These are phyloP conservation scores for Eucalyptus globulus DNA, from an alignment of 345 rosid species.

Conservation along the genomic window DNA sequence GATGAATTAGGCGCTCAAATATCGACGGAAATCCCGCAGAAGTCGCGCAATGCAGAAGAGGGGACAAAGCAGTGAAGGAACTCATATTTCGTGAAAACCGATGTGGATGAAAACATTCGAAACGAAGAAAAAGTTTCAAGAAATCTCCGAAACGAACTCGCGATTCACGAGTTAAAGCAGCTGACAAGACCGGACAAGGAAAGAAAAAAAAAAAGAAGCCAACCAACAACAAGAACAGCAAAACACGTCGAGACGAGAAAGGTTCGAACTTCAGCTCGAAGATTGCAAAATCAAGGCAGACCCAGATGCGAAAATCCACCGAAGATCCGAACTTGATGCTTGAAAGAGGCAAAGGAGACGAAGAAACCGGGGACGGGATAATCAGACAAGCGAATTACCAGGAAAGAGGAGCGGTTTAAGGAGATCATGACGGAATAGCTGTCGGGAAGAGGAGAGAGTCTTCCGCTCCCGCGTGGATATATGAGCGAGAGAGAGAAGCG, in stretches of 20 bases:
- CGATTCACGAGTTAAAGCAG: not conserved
- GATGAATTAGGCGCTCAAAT: not conserved
- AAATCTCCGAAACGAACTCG: not conserved
- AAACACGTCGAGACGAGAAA: not conserved
- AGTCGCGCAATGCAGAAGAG: not conserved
- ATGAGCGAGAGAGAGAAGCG: not conserved
- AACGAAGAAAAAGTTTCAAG: not conserved
- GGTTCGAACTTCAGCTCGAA: not conserved
- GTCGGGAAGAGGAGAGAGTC: not conserved
- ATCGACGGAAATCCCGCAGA: not conserved
- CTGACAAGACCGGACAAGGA: not conserved
- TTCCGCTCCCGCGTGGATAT: not conserved
- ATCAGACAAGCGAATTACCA: not conserved
- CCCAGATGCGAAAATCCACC: not conserved
- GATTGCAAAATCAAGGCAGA: not conserved
- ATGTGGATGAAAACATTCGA: not conserved
- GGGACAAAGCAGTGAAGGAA: not conserved
- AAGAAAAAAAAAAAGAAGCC: not conserved
- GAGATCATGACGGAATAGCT: slow-evolving; percentile 3
- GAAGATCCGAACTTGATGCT: not conserved
- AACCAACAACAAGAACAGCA: not conserved
- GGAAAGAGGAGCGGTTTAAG: not conserved
- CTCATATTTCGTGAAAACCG: not conserved
- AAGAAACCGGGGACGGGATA: not conserved
- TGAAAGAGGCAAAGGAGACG: not conserved